Evolutionary conservation across 768 basidiomycete genomes (phyloP).

Genomic region (Mycena polygramma): DNA sequence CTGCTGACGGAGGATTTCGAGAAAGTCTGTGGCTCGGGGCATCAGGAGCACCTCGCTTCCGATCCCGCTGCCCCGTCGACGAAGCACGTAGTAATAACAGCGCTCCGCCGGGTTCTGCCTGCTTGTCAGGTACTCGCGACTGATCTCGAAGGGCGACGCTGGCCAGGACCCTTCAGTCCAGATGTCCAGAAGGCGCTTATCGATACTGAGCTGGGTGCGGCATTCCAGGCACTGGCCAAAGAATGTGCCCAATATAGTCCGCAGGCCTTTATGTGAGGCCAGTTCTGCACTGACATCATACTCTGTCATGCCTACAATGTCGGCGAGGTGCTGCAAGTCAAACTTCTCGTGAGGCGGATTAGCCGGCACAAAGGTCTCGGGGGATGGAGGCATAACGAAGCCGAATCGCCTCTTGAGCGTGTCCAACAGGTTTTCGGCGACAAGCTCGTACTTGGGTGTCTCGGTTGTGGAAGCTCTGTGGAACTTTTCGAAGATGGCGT

Average conservation of each 20-base stretch:
- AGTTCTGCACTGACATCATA: background rate
- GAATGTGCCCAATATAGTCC: background rate
- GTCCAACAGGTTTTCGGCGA: background rate
- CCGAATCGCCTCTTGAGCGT: slow-evolving; percentile 5
- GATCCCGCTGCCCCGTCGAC: background rate
- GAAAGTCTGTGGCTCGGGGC: background rate
- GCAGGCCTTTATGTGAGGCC: background rate
- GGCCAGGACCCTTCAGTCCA: too few species aligned
- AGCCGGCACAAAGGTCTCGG: background rate
- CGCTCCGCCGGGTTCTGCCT: background rate
- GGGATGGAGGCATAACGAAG: background rate
- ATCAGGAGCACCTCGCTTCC: background rate
- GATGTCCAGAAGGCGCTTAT: background rate
- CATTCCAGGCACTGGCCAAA: background rate
- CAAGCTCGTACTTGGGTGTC: background rate
- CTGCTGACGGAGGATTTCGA: slow-evolving; percentile 5
- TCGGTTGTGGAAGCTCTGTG: background rate
- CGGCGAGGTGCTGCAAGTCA: background rate
- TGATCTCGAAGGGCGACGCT: background rate
- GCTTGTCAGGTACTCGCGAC: background rate
- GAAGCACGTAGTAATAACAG: background rate
- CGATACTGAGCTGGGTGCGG: background rate
- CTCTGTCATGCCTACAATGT: background rate
- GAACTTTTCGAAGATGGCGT: background rate
- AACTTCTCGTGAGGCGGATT: background rate